Conservation (phyloP, 371 early-diverging fungal species). For the Circinella minor region DNA sequence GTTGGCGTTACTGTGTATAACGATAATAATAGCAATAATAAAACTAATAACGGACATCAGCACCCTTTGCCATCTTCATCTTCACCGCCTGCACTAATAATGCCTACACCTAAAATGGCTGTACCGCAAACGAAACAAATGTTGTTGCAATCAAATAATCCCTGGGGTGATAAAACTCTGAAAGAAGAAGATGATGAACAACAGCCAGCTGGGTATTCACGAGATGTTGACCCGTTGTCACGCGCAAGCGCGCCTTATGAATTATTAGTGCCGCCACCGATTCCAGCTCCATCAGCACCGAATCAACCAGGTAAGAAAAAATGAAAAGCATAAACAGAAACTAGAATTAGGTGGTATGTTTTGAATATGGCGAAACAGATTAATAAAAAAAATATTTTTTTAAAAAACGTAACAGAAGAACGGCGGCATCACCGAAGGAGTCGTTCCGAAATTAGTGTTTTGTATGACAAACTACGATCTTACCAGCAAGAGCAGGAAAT, state of each 20-base stretch:
- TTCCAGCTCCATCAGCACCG: not conserved
- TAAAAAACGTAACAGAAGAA: not conserved
- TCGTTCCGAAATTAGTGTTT: slow-evolving; percentile 5
- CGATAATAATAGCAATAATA: not conserved
- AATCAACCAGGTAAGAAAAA: not conserved
- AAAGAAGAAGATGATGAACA: not conserved
- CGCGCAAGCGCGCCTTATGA: slow-evolving; percentile 1
- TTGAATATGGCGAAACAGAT: not conserved
- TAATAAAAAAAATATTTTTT: not conserved
- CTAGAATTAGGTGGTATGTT: not conserved
- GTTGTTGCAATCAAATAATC: not conserved
- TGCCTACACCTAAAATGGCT: slow-evolving; percentile 10
- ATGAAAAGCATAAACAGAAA: not conserved
- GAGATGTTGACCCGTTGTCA: slow-evolving; percentile 5
- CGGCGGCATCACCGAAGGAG: not conserved
- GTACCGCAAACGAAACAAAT: slow-evolving; percentile 6
- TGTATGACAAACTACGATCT: slow-evolving; percentile 8
- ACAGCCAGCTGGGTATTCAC: slow-evolving; percentile 1
- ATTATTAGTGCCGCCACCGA: not conserved
- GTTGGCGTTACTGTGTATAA: not conserved
- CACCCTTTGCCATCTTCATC: not conserved
- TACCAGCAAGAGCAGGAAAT: slow-evolving; percentile 12
- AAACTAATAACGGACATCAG: too few species aligned
- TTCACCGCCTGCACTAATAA: slow-evolving; percentile 10
- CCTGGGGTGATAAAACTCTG: slow-evolving; percentile 11